Base-by-base conservation (phyloP, 164 flowering plant species). In the Amborella trichopoda region DNA sequence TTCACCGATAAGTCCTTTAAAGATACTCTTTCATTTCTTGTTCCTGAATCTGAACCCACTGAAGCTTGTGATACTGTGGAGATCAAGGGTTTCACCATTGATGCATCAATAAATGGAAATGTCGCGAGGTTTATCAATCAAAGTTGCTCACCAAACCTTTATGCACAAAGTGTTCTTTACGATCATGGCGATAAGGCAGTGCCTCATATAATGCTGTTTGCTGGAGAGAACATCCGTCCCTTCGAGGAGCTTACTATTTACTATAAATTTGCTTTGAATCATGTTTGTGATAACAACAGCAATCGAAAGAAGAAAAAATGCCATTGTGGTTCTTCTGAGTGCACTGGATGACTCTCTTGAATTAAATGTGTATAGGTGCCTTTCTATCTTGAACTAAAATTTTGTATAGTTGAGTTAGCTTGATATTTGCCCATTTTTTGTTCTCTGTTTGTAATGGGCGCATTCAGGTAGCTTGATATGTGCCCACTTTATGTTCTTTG, bases 91-190 rank as follows among this genome's bases (percentile, higher is more conserved):
- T 8, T 19, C 21, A 26, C 33, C 21, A 48, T 48, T 17, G 30
- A 30, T 30, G 50, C 50, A 20, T 28, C 28, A 17, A 48, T n/a
- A 14, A 17, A 22, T 18, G 50, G 50, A 16, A 48, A 30, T 20
- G 14, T 30, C n/a, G 17, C 50, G 8, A 38, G 50, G 3, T 48
- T 48, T 30, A 48, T 48, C n/a, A 48, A 48, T 22, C 50, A 48
- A 28, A 30, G 50, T 21, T 48, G 50, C 34, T 48, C 50, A 18
- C 50, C 50, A 0, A 48, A 48, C 33, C 16, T 48, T 23, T 19
- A 28, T 20, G 28, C 39, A 40, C 50, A 48, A 30, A 23, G 25
- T 18, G 50, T 48, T 16, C 3, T 48, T 23, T 48, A 48, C 33
- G 50, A 48, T 30, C 50, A 48, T 6, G 10, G 23, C 33, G 50